Percentiles rank a stretch among this genome's conserved stretches.
These are phyloP conservation scores for Phytophthora boehmeriae DNA, from an alignment of 352 stramenopile species.

Conservation along the genomic window DNA sequence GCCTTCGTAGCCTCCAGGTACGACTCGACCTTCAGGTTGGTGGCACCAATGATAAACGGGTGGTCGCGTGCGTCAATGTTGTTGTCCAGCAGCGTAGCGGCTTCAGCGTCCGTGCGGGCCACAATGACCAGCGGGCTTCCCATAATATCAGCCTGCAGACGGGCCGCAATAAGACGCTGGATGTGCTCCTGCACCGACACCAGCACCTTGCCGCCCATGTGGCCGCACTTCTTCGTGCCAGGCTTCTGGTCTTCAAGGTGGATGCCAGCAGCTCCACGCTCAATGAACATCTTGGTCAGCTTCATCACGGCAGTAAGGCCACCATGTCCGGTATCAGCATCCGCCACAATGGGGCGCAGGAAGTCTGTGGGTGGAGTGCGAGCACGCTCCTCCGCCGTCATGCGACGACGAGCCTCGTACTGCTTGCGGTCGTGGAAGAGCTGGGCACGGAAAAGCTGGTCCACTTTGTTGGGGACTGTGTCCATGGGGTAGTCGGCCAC, in stretches of 20 bases:
- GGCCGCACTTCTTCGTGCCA: slow-evolving; percentile 99
- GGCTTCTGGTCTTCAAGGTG: slow-evolving; percentile 99
- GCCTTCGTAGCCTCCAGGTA: slow-evolving; percentile 81
- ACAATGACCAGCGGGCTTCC: slow-evolving; percentile 96
- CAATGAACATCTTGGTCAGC: slow-evolving; percentile 98
- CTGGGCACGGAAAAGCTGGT: slow-evolving; percentile 97
- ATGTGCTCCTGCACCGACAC: slow-evolving; percentile 98
- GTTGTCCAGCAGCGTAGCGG: slow-evolving; percentile 96
- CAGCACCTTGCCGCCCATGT: slow-evolving; percentile 99
- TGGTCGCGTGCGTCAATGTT: slow-evolving; percentile 98
- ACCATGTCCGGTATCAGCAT: slow-evolving; percentile 97
- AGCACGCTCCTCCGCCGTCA: slow-evolving; percentile 80
- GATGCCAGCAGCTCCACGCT: slow-evolving; percentile 96
- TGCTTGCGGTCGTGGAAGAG: slow-evolving; percentile 98
- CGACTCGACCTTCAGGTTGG: slow-evolving; percentile 88
- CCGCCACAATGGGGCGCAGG: slow-evolving; percentile 96
- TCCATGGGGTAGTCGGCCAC: slow-evolving; percentile 99
- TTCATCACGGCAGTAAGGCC: slow-evolving; percentile 98
- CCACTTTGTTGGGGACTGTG: slow-evolving; percentile 97
- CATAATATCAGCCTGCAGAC: slow-evolving; percentile 96
- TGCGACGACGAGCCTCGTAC: slow-evolving; percentile 91
- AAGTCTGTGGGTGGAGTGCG: slow-evolving; percentile 93
- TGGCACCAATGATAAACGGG: slow-evolving; percentile 97
- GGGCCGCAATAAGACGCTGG: slow-evolving; percentile 95
- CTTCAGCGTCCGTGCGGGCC: slow-evolving; percentile 96